phyloP scores from a whole-genome alignment of 192 early-diverging fungal species.

The Gigaspora rosea region DNA sequence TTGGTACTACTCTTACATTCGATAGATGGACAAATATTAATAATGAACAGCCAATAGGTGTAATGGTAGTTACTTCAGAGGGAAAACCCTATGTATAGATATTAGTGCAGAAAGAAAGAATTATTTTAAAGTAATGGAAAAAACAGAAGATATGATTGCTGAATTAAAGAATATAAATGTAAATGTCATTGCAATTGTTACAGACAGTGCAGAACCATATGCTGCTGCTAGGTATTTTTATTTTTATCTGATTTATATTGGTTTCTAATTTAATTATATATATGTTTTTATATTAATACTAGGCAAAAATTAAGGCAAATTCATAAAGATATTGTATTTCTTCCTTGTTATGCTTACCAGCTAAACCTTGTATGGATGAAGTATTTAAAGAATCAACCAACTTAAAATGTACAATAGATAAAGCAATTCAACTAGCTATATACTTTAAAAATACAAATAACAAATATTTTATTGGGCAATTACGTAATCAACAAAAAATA shows the following conservation, averaged over 20 bases:
- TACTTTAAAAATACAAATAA: constrained; percentile 1
- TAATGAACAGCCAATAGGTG: neutral
- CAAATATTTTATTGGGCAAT: neutral
- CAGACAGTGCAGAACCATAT: neutral
- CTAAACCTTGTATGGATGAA: neutral
- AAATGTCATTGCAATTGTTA: neutral
- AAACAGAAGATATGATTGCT: neutral
- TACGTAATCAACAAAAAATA: neutral
- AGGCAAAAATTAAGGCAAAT: neutral
- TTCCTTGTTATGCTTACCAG: neutral
- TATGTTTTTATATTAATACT: neutral
- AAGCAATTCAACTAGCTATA: neutral
- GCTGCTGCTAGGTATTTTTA: neutral
- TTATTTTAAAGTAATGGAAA: neutral
- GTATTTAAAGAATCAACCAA: neutral
- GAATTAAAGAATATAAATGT: constrained; percentile 2
- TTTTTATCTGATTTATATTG: neutral
- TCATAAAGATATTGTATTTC: neutral
- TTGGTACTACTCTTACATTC: neutral
- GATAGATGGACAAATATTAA: neutral
- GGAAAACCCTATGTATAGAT: neutral
- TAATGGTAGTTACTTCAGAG: neutral
- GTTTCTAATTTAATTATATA: neutral
- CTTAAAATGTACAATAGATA: neutral
- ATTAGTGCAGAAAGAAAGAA: neutral